Base-by-base conservation (phyloP, 441 rosid species). In the Populus trichocarpa region DNA sequence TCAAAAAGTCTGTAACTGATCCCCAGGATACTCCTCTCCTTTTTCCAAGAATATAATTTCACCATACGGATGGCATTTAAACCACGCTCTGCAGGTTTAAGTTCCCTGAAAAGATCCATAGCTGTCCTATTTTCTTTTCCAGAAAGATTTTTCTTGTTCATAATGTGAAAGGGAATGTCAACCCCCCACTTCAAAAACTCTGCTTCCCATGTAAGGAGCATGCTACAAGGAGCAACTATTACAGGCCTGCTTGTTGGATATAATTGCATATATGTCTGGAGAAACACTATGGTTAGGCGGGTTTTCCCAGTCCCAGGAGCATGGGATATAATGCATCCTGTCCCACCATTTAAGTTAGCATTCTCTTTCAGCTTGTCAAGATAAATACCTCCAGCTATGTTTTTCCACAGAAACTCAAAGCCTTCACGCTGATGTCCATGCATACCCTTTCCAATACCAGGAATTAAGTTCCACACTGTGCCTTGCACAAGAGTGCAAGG, bases 221-320 rank as follows among this genome's bases (percentile, higher is more conserved):
- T 75, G 59, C 84, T 81, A 42, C 87, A 73, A 23, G 98, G 97
- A 75, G 95, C 96, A 77, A 92, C 81, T 69, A 92, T 90, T 23
- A 92, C 83, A 2, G 97, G 93, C 77, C 84, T 86, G 86, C 95
- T 92, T 1, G 76, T 53, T n/a, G 90, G 92, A 75, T 81, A 86
- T 70, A 88, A 71, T 32, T 75, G 78, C 78, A 90, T 46, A 77
- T 86, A 90, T 6, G 94, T 66, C 72, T 91, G 90, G 35, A 93
- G 84, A 77, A 93, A 93, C 8, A 82, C 84, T 20, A 93, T 88
- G 59, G 94, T 82, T 10, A 93, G 87, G 20, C 94, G 94, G 68
- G 98, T 88, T 80, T 94, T 94, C 53, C 96, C 97, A 0, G 97
- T 92, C 63, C 98, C 97, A 2, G 96, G 96, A 73, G 97, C 96